Evolutionary conservation across 2,329 filamentous ascomycete species (phyloP).

Genomic region (Aspergillus ibericus): DNA sequence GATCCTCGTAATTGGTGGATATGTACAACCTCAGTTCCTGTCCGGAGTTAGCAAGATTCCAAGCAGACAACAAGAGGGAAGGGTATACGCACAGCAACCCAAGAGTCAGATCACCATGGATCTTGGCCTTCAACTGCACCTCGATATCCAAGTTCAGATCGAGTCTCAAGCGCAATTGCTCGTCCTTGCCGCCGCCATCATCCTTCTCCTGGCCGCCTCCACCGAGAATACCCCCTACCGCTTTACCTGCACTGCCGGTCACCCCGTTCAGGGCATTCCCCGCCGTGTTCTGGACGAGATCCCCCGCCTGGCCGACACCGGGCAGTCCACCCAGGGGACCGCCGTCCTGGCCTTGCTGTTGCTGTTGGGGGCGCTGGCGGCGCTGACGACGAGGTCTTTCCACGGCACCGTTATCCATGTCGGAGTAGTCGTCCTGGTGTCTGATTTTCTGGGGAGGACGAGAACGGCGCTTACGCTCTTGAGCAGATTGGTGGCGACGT

Average conservation of each 20-base stretch:
- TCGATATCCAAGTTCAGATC: constrained; percentile 77
- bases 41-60: no score
- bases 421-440: constrained; percentile 38
- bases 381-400: constrained; percentile 58
- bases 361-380: constrained; percentile 50
- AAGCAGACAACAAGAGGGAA: neutral
- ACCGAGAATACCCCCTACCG: constrained; percentile 40
- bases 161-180: constrained; percentile 68
- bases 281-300: constrained; percentile 53
- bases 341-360: constrained; percentile 41
- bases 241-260: constrained; percentile 43
- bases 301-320: constrained; percentile 58
- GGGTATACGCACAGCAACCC: constrained; percentile 65
- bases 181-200: constrained; percentile 47
- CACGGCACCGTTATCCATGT: constrained; percentile 57
- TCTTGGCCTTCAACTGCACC: constrained; percentile 77
- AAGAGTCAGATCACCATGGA: constrained; percentile 76
- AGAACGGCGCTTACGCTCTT: constrained; percentile 27
- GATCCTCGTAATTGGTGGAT: no score
- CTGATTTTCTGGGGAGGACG: constrained; percentile 16
- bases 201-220: constrained; percentile 33
- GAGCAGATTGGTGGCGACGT: constrained; percentile 49
- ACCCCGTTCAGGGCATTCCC: constrained; percentile 48
- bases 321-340: constrained; percentile 50
- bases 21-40: no score